Evolutionary conservation across 495 filamentous ascomycete genomes (phyloP).

Genomic region (Penicillium paradoxum): DNA sequence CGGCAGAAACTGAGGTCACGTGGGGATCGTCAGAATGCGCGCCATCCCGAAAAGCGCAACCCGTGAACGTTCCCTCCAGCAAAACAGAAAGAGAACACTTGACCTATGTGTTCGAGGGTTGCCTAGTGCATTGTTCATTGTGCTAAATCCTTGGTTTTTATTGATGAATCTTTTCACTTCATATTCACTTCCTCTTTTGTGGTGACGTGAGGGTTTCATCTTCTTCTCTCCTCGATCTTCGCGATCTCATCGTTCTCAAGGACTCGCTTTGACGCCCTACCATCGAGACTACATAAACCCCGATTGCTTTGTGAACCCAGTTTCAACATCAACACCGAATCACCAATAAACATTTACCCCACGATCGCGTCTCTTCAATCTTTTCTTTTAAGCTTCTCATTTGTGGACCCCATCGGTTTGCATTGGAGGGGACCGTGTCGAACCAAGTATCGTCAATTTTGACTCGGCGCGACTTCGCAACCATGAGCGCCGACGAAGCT

Average conservation of each 20-base stretch:
- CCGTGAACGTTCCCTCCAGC: constrained; percentile 1
- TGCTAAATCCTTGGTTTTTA: neutral
- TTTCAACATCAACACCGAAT: constrained; percentile 5
- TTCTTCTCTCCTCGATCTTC: constrained; percentile 20
- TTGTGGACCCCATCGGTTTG: constrained; percentile 7
- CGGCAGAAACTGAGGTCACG: constrained; percentile 35
- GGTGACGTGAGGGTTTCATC: constrained; percentile 5
- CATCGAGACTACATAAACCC: constrained; percentile 23
- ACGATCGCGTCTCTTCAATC: constrained; percentile 7
- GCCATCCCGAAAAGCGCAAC: constrained; percentile 33
- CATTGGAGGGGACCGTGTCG: constrained; percentile 23
- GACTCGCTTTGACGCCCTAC: constrained; percentile 19
- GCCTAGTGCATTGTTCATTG: constrained; percentile 1
- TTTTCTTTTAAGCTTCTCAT: constrained; percentile 8
- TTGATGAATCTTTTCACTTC: neutral
- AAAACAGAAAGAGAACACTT: constrained; percentile 4
- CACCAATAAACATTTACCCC: neutral
- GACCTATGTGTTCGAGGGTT: neutral
- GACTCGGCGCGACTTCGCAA: constrained; percentile 26
- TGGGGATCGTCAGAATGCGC: constrained; percentile 39
- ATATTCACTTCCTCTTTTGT: constrained; percentile 1
- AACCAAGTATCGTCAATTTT: constrained; percentile 17
- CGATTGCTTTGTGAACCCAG: constrained; percentile 7
- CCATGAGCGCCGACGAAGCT: constrained; percentile 44
- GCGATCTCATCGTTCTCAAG: constrained; percentile 29